Conservation (phyloP, 208 protist species). For the Borovskyia barvae region DNA sequence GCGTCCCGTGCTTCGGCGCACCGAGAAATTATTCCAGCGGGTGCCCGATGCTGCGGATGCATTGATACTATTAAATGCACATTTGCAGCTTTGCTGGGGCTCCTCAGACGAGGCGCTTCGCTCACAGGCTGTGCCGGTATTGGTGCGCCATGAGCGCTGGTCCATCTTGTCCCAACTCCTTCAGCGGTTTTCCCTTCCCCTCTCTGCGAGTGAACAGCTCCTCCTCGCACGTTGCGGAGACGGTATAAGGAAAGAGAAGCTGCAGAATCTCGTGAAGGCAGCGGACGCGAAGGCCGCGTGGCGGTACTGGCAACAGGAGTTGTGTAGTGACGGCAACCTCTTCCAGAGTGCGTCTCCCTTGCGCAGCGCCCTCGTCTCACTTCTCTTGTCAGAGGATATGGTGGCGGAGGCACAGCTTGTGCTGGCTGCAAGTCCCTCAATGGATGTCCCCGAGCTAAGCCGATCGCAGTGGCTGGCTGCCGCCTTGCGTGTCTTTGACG, state of each 20-base stretch:
- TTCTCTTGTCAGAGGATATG: constrained; percentile 7
- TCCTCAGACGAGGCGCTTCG: constrained; percentile 21
- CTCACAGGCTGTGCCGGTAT: constrained; percentile 6
- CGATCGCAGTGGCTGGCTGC: too few species aligned
- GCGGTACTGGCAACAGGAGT: constrained; percentile 1
- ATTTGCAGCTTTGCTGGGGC: constrained; percentile 23
- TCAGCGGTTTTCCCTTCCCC: constrained; percentile 5
- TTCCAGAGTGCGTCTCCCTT: constrained; percentile 1
- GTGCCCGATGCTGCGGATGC: constrained; percentile 6
- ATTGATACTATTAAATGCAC: constrained; percentile 16
- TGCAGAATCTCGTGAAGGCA: constrained; percentile 1
- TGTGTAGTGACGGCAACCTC: neutral
- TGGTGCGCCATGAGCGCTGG: constrained; percentile 11
- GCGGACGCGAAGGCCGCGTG: constrained; percentile 2
- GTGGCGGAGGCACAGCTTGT: constrained; percentile 9
- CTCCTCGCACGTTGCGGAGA: neutral
- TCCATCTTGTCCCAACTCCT: constrained; percentile 1
- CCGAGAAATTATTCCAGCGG: neutral
- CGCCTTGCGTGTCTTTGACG: constrained; percentile 4
- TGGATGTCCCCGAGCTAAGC: neutral
- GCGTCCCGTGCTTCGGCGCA: constrained; percentile 10
- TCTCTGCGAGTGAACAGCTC: constrained; percentile 14
- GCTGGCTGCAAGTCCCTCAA: neutral
- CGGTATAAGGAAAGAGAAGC: neutral
- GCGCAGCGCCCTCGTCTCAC: constrained; percentile 5